A percentile compares a stretch with the other conserved stretches of the same genome.
Conservation (phyloP, 2,329 filamentous ascomycete species). For the Pseudopyricularia javanii region DNA sequence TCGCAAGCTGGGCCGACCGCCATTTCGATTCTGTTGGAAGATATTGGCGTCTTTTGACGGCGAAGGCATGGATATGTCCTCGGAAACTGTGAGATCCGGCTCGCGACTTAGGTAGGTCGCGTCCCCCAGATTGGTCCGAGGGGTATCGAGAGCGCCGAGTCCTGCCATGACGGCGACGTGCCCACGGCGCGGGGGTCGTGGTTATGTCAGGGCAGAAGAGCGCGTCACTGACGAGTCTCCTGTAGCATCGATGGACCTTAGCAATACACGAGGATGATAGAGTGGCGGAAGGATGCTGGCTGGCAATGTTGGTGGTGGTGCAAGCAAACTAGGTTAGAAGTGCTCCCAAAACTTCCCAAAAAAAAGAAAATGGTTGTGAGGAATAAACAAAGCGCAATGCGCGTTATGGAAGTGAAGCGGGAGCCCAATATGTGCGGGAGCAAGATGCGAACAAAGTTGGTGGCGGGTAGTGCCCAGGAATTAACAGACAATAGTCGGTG, state of each 20-base stretch:
- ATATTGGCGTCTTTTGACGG: slow-evolving; percentile 68
- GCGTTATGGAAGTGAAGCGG: neutral
- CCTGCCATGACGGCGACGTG: slow-evolving; percentile 44
- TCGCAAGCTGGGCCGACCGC: slow-evolving; percentile 42
- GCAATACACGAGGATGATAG: neutral
- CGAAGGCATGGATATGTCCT: slow-evolving; percentile 77
- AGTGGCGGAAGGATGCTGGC: neutral
- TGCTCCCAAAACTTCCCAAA: neutral
- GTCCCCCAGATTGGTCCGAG: slow-evolving; percentile 74
- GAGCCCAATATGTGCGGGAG: neutral
- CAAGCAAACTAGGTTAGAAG: neutral
- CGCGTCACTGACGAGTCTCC: neutral
- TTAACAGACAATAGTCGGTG: neutral
- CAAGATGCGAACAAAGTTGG: neutral
- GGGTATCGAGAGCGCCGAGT: slow-evolving; percentile 63
- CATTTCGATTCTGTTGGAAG: slow-evolving; percentile 61
- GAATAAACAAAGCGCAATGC: neutral
- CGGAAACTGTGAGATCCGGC: slow-evolving; percentile 71
- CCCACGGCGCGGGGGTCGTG: neutral
- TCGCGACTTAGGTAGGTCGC: slow-evolving; percentile 63
- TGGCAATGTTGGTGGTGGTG: neutral
- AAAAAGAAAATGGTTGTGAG: neutral
- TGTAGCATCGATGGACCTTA: neutral
- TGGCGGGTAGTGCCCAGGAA: neutral
- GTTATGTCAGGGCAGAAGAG: neutral